Evolutionary conservation across 1,284 basidiomycete species (phyloP), one percentile per base, ranked within the genome.

Genomic region (Bjerkandera adusta): DNA sequence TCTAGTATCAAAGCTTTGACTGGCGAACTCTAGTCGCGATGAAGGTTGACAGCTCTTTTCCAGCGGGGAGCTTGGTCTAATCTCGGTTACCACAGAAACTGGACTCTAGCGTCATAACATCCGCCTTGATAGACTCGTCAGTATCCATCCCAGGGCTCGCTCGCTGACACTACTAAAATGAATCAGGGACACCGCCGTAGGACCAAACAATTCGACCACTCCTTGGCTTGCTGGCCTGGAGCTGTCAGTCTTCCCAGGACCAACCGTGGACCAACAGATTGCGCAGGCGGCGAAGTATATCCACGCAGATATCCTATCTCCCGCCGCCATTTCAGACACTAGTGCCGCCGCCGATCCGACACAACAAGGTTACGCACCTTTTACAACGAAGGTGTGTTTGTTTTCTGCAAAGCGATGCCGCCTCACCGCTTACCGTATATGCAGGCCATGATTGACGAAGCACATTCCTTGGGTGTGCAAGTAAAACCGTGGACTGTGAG

Each of bases 401-500:
- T 1, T 13, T n/a, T n/a, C 7, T 12, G 15, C 20, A 21, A 38
- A 24, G 12, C 25, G 5, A 38, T 12, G 7, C 7, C 36, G 15
- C 15, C 21, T 38, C 25, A 2, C 4, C 8, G 8, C 3, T 25
- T 38, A 26, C 13, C 16, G 8, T 38, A 13, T 32, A 10, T 21
- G 12, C 37, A 51, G 56, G 73, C 71, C 21, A 88, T 90, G 86
- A 72, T 91, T 26, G 69, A 76, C 34, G 71, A 73, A 45, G 81
- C 87, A 0, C 85, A 88, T 58, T 55, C 69, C 30, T 69, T 86
- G 15, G 82, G 80, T 1, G 60, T 90, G 58, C 53, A 61, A 12
- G 81, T 91, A 41, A 79, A 81, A 53, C 83, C 85, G 4, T 91
- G 82, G 79, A 90, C 86, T 13, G 83, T 87, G 53, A 58, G 80